A percentile compares a stretch with the other conserved stretches of the same genome.
Conservation (phyloP, 1,139 yeast genomes). For the Suhomyces atakaporum region DNA sequence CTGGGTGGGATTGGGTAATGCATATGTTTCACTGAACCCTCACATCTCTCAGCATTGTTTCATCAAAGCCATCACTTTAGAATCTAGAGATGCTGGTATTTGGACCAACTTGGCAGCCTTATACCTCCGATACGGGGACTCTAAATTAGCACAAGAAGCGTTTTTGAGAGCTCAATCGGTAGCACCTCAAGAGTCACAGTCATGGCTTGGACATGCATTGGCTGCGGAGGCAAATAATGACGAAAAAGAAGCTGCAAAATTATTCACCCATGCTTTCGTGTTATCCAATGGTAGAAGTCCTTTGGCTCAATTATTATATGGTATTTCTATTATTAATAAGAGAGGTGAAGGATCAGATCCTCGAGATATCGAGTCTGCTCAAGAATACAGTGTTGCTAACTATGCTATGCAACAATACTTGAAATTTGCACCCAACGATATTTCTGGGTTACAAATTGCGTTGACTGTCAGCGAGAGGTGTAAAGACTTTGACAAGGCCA, state of each 20-base stretch:
- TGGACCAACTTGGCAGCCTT: conserved; percentile 87
- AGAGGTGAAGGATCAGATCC: conserved; percentile 45
- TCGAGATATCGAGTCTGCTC: conserved; percentile 59
- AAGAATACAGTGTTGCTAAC: conserved; percentile 66
- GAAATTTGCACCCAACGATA: conserved; percentile 64
- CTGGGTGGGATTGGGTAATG: conserved; percentile 85
- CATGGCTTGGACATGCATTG: conserved; percentile 90
- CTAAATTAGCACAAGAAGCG: conserved; percentile 71
- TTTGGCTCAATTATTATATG: conserved; percentile 73
- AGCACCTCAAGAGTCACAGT: conserved; percentile 72
- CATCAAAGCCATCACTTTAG: conserved; percentile 74
- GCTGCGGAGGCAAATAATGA: conserved; percentile 64
- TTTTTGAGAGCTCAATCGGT: conserved; percentile 75
- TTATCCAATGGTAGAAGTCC: conserved; percentile 74
- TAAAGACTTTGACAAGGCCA: conserved; percentile 57
- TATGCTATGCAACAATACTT: conserved; percentile 74
- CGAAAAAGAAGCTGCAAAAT: conserved; percentile 46
- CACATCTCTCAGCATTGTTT: conserved; percentile 89
- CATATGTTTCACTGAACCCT: conserved; percentile 59
- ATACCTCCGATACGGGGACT: conserved; percentile 68
- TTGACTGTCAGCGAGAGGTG: conserved; percentile 70
- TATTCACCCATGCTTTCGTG: conserved; percentile 76
- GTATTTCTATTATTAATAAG: conserved; percentile 54
- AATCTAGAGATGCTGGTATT: conserved; percentile 64
- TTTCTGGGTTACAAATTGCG: conserved; percentile 61